Conservation (phyloP, 2,329 filamentous ascomycete species). For the Saccharata proteae region DNA sequence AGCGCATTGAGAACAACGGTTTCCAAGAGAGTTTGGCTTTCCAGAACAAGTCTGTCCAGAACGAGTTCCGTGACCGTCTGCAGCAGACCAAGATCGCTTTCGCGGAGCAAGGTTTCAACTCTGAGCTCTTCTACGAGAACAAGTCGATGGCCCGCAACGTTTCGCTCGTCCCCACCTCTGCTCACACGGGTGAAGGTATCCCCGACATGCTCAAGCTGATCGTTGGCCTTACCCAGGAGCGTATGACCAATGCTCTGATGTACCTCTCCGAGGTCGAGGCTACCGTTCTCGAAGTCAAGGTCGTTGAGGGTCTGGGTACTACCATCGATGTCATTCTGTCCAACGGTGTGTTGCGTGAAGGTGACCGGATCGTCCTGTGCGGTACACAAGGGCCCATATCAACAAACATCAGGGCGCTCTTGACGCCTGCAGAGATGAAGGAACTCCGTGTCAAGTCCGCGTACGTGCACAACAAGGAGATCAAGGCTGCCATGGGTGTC, state of each 20-base stretch:
- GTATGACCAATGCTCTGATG: conserved; percentile 96
- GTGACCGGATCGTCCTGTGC: conserved; percentile 87
- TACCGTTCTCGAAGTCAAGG: conserved; percentile 96
- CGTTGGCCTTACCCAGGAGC: conserved; percentile 82
- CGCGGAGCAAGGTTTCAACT: conserved; percentile 94
- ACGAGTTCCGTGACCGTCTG: conserved; percentile 84
- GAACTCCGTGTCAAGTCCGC: conserved; percentile 90
- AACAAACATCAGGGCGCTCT: conserved; percentile 86
- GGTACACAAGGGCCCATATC: conserved; percentile 93
- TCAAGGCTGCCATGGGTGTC: conserved; percentile 95
- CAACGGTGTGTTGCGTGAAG: conserved; percentile 89
- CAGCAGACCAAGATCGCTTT: conserved; percentile 89
- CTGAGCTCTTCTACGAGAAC: conserved; percentile 94
- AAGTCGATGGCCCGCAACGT: conserved; percentile 92
- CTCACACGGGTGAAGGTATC: conserved; percentile 97
- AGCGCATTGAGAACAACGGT: conserved; percentile 96
- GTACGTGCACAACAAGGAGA: conserved; percentile 98
- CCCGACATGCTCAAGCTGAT: conserved; percentile 98
- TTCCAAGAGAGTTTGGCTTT: conserved; percentile 85
- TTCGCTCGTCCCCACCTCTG: conserved; percentile 93
- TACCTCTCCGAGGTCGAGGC: conserved; percentile 96
- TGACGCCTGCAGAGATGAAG: conserved; percentile 86
- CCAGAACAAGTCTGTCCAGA: conserved; percentile 86
- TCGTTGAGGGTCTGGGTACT: conserved; percentile 96
- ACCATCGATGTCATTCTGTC: conserved; percentile 96